Conservation (phyloP, 768 basidiomycete genomes). For the Albatrellus ellisii region DNA sequence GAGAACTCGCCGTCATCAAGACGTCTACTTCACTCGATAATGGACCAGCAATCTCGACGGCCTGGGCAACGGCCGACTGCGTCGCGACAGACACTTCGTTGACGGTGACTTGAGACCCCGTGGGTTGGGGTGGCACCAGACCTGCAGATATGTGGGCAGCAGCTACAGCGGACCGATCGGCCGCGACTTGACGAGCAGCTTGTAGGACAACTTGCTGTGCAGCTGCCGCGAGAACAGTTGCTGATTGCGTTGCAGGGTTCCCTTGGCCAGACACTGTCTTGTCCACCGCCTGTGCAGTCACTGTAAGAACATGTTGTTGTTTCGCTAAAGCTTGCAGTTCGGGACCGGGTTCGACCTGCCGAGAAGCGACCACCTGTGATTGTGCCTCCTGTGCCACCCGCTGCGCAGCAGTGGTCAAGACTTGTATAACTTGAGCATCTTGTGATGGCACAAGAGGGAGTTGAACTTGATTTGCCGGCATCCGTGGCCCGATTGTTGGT, state of each 20-base stretch:
- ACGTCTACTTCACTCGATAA: conserved; percentile 71
- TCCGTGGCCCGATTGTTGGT: conserved; percentile 17
- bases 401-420: conserved; percentile 64
- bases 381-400: conserved; percentile 66
- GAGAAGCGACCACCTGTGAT: conserved; percentile 45
- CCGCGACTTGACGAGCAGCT: conserved; percentile 49
- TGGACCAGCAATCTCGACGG: conserved; percentile 64
- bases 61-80: conserved; percentile 71
- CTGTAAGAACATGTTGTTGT: conserved; percentile 67
- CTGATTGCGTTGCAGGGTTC: conserved; percentile 31
- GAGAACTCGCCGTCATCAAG: conserved; percentile 51
- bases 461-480: conserved; percentile 20
- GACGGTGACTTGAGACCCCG: conserved; percentile 33
- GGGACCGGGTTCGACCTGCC: conserved; percentile 28
- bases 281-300: conserved; percentile 66
- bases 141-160: conserved; percentile 30
- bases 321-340: conserved; percentile 61
- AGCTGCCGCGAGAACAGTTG: conserved; percentile 52
- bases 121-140: conserved; percentile 20
- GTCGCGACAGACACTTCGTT: conserved; percentile 48
- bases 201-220: conserved; percentile 75
- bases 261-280: conserved; percentile 40
- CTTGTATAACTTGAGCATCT: conserved; percentile 66
- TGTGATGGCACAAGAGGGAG: conserved; percentile 25
- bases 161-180: conserved; percentile 31